These are phyloP conservation scores for Cryptomeria japonica DNA, from an alignment of 75 land plant genomes.

Conservation along the genomic window DNA sequence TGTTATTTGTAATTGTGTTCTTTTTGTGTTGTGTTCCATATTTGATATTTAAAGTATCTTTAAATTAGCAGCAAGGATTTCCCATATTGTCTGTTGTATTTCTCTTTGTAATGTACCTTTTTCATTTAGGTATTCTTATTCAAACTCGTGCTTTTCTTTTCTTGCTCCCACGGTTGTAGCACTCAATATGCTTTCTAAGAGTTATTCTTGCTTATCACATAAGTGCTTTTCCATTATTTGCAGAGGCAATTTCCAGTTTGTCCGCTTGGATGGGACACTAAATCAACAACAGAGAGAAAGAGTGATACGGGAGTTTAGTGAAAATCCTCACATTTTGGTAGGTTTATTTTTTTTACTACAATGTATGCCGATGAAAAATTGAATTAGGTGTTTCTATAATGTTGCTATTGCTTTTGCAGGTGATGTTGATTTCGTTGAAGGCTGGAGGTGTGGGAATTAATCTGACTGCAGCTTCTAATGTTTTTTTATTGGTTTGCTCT, in stretches of 20 bases:
- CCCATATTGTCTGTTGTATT: neutral
- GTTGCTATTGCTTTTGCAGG: slow-evolving; percentile 37
- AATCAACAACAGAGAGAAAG: slow-evolving; percentile 74
- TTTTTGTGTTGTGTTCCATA: neutral
- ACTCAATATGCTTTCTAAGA: neutral
- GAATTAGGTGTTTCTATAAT: neutral
- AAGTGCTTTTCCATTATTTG: neutral
- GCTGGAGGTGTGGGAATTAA: slow-evolving; percentile 97
- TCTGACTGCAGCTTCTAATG: slow-evolving; percentile 96
- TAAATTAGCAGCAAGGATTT: neutral
- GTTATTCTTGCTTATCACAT: neutral
- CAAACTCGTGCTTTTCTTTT: neutral
- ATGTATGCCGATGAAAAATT: neutral
- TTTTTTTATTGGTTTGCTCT: slow-evolving; percentile 69
- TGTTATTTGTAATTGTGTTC: neutral
- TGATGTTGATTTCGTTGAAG: slow-evolving; percentile 87
- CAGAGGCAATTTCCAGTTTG: slow-evolving; percentile 50
- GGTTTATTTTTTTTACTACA: neutral
- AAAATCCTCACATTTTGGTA: slow-evolving; percentile 45
- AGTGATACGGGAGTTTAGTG: slow-evolving; percentile 77
- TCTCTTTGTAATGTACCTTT: neutral
- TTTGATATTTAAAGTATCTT: neutral
- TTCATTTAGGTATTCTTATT: neutral
- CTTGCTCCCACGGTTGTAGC: neutral
- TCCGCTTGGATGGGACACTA: slow-evolving; percentile 81